phyloP scores from a whole-genome alignment of 2,329 filamentous ascomycete species.

The Cercospora nicotianae region DNA sequence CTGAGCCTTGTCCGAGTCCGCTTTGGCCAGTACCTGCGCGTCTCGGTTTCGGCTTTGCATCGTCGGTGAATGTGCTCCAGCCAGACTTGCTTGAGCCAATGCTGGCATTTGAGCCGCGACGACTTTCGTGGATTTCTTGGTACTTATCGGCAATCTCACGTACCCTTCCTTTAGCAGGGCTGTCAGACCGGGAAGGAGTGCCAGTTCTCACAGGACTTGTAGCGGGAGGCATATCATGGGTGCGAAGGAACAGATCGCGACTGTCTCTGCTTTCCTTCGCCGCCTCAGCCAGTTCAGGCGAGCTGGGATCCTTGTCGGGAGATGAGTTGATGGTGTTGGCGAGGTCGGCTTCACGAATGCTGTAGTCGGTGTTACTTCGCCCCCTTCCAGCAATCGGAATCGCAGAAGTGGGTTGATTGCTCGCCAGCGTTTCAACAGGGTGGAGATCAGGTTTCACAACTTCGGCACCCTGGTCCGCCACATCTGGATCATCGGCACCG shows the following conservation, averaged over 20 bases:
- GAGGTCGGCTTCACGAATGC: conserved; percentile 38
- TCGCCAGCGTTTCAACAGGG: conserved; percentile 27
- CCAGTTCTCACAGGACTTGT: conserved; percentile 16
- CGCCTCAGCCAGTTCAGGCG: conserved; percentile 30
- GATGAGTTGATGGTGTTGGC: conserved; percentile 34
- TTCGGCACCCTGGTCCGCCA: conserved; percentile 30
- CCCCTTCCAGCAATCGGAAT: conserved; percentile 30
- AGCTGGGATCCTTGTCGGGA: conserved; percentile 24
- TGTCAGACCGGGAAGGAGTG: conserved; percentile 26
- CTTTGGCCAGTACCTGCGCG: conserved; percentile 24
- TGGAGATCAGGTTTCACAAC: conserved; percentile 27
- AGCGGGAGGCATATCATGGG: conserved; percentile 23
- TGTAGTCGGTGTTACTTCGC: conserved; percentile 37
- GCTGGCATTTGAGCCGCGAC: conserved; percentile 46
- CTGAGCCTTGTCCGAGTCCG: conserved; percentile 10
- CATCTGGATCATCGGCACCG: conserved; percentile 28
- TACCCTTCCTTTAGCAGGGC: conserved; percentile 50
- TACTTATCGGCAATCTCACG: conserved; percentile 54
- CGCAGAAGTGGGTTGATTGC: conserved; percentile 13
- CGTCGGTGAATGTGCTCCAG: conserved; percentile 37
- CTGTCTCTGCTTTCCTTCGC: conserved; percentile 22
- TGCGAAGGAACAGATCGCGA: conserved; percentile 33
- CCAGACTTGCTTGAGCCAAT: conserved; percentile 46
- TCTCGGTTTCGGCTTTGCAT: conserved; percentile 19
- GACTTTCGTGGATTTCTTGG: conserved; percentile 42